Base-by-base conservation (phyloP, 805 yeast species). In the Brettanomyces sp. region DNA sequence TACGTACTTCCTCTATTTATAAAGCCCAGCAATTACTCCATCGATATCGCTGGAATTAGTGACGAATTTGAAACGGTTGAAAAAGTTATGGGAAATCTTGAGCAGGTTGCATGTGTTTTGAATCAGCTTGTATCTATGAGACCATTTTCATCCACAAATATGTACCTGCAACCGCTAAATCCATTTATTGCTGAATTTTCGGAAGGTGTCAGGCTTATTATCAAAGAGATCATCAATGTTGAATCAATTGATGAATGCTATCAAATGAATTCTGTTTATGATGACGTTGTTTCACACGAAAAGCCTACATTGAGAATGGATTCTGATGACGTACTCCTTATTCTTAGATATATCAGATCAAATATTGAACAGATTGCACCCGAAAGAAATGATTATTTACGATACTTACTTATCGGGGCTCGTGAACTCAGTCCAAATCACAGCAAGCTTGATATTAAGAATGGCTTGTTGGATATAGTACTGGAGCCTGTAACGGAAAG, bases 121-220 rank as follows among this genome's bases (percentile, higher is more conserved):
- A 66, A 74, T 32, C 95, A 86, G 60, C 60, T 85, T 35, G 80
- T 84, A 22, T 62, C 79, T 4, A 79, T 87, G 80, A 72, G 74
- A 50, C 77, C 85, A 2, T 87, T 88, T 64, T 76, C 74, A 12
- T 52, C 64, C 1, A 72, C 72, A 28, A 80, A 84, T 52, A 76
- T 81, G 42, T 87, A 79, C 59, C 63, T 87, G 53, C 89, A 85
- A 57, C 95, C 95, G 1, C 68, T 87, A 57, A 85, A 85, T 59
- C 90, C 84, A 39, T 85, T 77, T 56, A 73, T 88, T 39, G 70
- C 67, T 44, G 66, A 74, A 12, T 72, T 79, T 7, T 64, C 67
- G 5, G 79, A 70, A 6, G 66, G 70, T 11, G 70, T 79, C 41
- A 64, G 74, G 34, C 56, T 62, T 0, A 59, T 77, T 7, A 63